Evolutionary conservation across 768 basidiomycete genomes (phyloP), one percentile per base, ranked within the genome.

Genomic region (Fomitopsis serialis): DNA sequence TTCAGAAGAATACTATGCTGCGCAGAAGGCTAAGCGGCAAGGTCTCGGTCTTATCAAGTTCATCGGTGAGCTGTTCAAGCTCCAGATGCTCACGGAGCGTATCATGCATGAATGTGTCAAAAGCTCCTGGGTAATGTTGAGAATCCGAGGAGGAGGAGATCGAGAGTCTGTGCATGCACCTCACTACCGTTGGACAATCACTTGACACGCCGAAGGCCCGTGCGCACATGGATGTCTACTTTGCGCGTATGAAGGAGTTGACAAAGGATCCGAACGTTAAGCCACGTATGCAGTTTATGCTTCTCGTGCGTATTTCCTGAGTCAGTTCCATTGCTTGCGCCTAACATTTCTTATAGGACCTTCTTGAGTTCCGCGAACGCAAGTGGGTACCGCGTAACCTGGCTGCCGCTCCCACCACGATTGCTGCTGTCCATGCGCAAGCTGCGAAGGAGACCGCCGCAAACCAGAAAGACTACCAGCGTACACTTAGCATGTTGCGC

Each of bases 21-120:
- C 92, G 11, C 88, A 94, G 70, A 96, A 95, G 76, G 96, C 94
- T 40, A 98, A 97, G 75, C 89, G 95, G 54, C 90, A 91, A 55
- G 94, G 96, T 68, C 85, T 97, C 10, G 93, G 95, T 75, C 80
- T 98, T 61, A 92, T 97, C 74, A 92, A 90, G 70, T 95, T 98
- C 74, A 96, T 98, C 57, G 96, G 96, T 57, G 95, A 98, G 72
- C 76, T 98, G 48, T 98, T 92, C 85, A 97, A 96, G 74, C 75
- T 98, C 21, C 89, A 90, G 72, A 96, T 98, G 92, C 75, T 98
- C 50, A 93, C 92, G 44, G 92, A 93, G 73, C 87, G 92, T 60
- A 95, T 98, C 74, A 98, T 98, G 89, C 90, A 94, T 74, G 89
- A 92, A 70, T 99, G 94, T 76, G 85, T 98, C 67, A 91, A 92